Percentiles rank a stretch among this genome's conserved stretches.
Conservation (phyloP, 148 eudicot species). For the Heliosperma pusillum region DNA sequence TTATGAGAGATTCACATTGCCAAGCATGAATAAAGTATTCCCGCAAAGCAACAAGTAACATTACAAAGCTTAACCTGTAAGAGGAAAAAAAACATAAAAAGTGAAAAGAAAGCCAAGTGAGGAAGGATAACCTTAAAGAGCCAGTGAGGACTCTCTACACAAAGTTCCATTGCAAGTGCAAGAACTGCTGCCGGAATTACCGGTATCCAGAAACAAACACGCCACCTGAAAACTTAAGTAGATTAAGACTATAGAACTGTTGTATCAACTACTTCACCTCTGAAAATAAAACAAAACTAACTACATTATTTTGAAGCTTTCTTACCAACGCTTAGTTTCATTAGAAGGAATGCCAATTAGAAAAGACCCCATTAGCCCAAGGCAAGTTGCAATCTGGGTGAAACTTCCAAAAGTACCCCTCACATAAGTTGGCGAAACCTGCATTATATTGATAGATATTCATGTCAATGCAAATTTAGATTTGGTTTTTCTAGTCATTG, state of each 20-base stretch:
- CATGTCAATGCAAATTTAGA: slow-evolving; percentile 5
- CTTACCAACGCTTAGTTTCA: slow-evolving; percentile 69
- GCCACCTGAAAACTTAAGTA: slow-evolving; percentile 60
- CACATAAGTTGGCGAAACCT: slow-evolving; percentile 85
- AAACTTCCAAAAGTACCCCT: slow-evolving; percentile 95
- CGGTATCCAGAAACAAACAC: slow-evolving; percentile 88
- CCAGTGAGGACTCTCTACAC: slow-evolving; percentile 96
- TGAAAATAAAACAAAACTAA: neutral
- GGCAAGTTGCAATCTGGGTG: slow-evolving; percentile 80
- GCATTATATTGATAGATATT: slow-evolving; percentile 19
- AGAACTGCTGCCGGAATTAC: slow-evolving; percentile 71
- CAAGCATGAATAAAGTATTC: neutral
- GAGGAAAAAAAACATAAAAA: neutral
- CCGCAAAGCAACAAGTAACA: neutral
- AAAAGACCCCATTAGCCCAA: slow-evolving; percentile 71
- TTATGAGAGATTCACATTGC: neutral
- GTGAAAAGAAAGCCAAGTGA: neutral
- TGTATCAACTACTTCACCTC: neutral
- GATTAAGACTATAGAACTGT: slow-evolving; percentile 1
- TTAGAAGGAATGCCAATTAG: slow-evolving; percentile 78
- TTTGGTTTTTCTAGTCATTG: neutral
- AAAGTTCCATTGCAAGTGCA: slow-evolving; percentile 62
- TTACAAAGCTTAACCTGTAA: neutral
- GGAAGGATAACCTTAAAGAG: slow-evolving; percentile 55
- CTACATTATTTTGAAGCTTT: slow-evolving; percentile 11